Evolutionary conservation across 208 protist genomes (phyloP).

Genomic region (Leishmania aethiopica): DNA sequence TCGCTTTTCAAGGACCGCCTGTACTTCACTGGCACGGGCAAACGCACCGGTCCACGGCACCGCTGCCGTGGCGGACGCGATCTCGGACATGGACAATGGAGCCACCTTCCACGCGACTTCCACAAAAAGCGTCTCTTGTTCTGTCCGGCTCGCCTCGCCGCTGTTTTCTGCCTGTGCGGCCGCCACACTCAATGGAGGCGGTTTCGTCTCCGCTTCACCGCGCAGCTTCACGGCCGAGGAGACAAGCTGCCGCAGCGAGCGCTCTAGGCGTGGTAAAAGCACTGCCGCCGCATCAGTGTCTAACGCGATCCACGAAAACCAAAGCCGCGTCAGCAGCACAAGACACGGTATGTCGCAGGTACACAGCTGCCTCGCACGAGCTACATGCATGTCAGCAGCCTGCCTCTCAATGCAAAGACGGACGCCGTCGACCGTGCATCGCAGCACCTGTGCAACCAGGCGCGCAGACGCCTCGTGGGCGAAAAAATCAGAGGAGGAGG

Average conservation of each 20-base stretch:
- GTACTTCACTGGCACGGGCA: conserved; percentile 14
- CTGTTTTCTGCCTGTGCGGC: not conserved
- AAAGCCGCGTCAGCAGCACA: conserved; percentile 25
- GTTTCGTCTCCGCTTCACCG: not conserved
- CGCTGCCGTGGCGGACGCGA: not conserved
- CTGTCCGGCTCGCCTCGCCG: not conserved
- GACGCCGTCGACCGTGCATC: conserved; percentile 14
- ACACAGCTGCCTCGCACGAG: conserved; percentile 19
- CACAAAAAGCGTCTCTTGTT: conserved; percentile 10
- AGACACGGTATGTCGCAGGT: conserved; percentile 24
- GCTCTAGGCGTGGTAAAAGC: not conserved
- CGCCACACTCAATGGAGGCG: not conserved
- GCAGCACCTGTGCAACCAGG: conserved; percentile 16
- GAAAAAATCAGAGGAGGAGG: not conserved
- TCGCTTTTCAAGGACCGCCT: conserved; percentile 9
- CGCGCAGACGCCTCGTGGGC: conserved; percentile 9
- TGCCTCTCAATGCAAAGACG: conserved; percentile 7
- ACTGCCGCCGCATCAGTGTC: not conserved
- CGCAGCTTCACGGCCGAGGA: conserved; percentile 15
- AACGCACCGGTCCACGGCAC: conserved; percentile 17
- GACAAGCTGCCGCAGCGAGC: conserved; percentile 14
- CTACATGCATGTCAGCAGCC: conserved; percentile 20
- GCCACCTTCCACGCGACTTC: conserved; percentile 21
- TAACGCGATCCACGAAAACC: conserved; percentile 14
- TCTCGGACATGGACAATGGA: conserved; percentile 16